phyloP scores from a whole-genome alignment of 2,329 filamentous ascomycete species.

The Cercospora canescens region DNA sequence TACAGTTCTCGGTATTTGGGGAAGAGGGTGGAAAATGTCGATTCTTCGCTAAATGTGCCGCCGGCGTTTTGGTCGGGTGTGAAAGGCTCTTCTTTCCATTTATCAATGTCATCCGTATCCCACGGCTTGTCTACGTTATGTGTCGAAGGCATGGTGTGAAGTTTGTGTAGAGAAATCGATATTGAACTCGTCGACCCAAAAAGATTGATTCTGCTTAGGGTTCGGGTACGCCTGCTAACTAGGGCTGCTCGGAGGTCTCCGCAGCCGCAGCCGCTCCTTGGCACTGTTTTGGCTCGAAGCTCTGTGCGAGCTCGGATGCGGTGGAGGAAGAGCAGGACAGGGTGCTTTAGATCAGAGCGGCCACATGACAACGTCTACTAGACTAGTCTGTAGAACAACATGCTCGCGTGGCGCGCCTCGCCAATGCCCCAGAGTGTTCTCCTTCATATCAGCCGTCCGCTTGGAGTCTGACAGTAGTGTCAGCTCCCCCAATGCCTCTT shows the following conservation, averaged over 20 bases:
- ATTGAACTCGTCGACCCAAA: neutral
- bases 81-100: slow-evolving; percentile 90
- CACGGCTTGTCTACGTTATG: slow-evolving; percentile 89
- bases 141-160: slow-evolving; percentile 73
- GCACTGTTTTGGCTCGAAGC: neutral
- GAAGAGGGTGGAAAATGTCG: slow-evolving; percentile 79
- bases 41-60: slow-evolving; percentile 90
- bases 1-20: slow-evolving; percentile 97
- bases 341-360: neutral
- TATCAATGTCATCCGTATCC: slow-evolving; percentile 96
- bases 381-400: neutral
- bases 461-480: neutral
- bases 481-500: slow-evolving; percentile 6
- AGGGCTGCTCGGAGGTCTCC: neutral
- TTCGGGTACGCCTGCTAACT: neutral
- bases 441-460: neutral
- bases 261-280: neutral
- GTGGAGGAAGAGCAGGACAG: neutral
- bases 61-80: slow-evolving; percentile 80
- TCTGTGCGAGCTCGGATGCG: neutral
- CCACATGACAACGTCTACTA: neutral
- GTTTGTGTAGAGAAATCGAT: neutral
- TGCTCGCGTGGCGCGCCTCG: neutral
- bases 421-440: neutral
- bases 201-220: neutral